These are phyloP conservation scores for Asterochloris sp. DNA, from an alignment of 139 green algal species.

Conservation along the genomic window DNA sequence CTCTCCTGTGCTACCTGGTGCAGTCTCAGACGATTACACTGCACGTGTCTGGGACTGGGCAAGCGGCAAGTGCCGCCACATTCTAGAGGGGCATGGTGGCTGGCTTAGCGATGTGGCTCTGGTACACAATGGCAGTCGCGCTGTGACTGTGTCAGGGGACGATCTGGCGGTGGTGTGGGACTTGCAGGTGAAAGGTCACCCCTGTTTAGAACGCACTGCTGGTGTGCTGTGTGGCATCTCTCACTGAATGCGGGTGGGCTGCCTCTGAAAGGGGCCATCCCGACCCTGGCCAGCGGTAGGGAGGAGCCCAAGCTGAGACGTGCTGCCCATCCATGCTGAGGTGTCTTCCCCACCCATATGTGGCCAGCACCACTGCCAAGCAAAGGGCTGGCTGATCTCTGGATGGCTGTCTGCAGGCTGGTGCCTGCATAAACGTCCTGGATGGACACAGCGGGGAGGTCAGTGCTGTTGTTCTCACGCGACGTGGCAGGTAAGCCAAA, in stretches of 20 bases:
- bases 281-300: too few species aligned
- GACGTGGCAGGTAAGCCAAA: conserved; percentile 25
- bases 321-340: too few species aligned
- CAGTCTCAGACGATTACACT: conserved; percentile 36
- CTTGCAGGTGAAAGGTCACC: not conserved
- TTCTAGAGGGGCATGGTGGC: conserved; percentile 44
- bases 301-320: too few species aligned
- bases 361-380: too few species aligned
- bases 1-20: too few species aligned
- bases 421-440: conserved; percentile 41
- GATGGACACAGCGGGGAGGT: conserved; percentile 67
- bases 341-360: too few species aligned
- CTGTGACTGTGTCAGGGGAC: conserved; percentile 60
- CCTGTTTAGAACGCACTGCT: too few species aligned
- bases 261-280: too few species aligned
- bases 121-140: conserved; percentile 31
- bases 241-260: too few species aligned
- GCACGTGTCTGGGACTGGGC: conserved; percentile 31
- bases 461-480: conserved; percentile 47
- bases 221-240: too few species aligned
- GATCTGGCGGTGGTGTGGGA: conserved; percentile 60
- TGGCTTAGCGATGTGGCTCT: conserved; percentile 64
- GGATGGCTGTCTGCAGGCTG: conserved; percentile 7
- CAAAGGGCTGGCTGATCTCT: too few species aligned
- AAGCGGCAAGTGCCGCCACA: conserved; percentile 9